These are phyloP conservation scores for Rhododendron henanense DNA, from an alignment of 148 eudicot genomes.

Conservation along the genomic window DNA sequence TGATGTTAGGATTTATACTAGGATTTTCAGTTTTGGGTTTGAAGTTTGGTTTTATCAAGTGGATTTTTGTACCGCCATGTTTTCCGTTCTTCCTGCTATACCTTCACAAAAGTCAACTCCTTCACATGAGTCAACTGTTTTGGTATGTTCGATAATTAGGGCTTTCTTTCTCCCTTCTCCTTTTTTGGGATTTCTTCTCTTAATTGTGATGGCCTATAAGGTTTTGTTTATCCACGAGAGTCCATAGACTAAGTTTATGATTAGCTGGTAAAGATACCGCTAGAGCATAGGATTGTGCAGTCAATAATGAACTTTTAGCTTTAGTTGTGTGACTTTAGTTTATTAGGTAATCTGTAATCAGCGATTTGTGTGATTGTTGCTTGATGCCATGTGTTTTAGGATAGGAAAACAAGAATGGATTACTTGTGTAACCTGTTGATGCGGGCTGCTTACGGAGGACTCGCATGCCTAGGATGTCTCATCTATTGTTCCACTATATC, in stretches of 20 bases:
- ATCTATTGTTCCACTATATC: background rate
- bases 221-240: background rate
- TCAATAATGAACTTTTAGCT: background rate
- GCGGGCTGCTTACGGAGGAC: background rate
- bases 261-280: background rate
- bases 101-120: background rate
- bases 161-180: too few relatives aligned
- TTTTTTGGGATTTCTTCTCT: too few relatives aligned
- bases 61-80: background rate
- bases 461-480: background rate
- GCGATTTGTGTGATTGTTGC: constrained; percentile 1
- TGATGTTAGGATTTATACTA: background rate
- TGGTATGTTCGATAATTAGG: background rate
- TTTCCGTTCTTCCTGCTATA: background rate
- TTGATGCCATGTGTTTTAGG: background rate
- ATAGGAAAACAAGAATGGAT: background rate
- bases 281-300: background rate
- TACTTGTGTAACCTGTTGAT: constrained; percentile 2
- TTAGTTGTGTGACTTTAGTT: background rate
- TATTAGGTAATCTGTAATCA: background rate
- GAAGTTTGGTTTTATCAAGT: background rate
- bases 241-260: background rate
- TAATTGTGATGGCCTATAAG: background rate
- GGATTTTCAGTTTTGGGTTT: background rate
- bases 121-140: background rate